Base-by-base conservation (phyloP, 2,329 filamentous ascomycete species). In the Claviceps sp. region DNA sequence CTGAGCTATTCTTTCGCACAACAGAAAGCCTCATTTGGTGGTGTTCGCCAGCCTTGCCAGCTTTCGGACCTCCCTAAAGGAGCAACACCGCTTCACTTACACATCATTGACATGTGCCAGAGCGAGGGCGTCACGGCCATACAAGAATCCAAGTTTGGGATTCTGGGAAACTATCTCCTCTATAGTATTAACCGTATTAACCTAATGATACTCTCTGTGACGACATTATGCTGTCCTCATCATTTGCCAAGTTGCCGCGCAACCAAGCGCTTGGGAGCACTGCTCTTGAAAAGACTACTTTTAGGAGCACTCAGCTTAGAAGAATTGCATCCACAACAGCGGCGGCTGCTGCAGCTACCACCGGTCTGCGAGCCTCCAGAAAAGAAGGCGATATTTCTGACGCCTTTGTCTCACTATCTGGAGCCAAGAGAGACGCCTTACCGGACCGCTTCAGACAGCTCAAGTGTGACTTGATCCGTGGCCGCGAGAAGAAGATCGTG, bases 311-410 rank as follows among this genome's bases (percentile, higher is more conserved):
- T 30, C 26, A 30, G 8, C 26, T 30, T 30, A 9, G 26, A 40
- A 9, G 50, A 26, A 34, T 52, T 37, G 47, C 45, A 6, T 51
- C 52, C 9, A 55, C 54, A 2, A 47, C 42, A 9, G 41, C 18
- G 16, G 41, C 41, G n/a, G 41, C 41, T 9, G 16, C 48, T 3
- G n/a, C 54, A 34, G 34, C 26, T 30, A 30, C 26, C 50, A 57
- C 38, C 6, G 38, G 16, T n/a, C 16, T 14, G 38, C 38, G 38
- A 40, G 5, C 38, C 16, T 9, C 57, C 13, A 81, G 79, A 57
- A 72, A 75, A 41, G 77, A 79, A 57, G 81, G 81, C 3, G 74
- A 82, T 56, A 84, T 84, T 37, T 80, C 79, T 0, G 78, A 80
- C 50, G 68, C 78, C 1, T 84, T 84, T 53, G 73, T 74, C 0